Evolutionary conservation across 306 rosid species (phyloP).

Genomic region (Glycine latifolia): DNA sequence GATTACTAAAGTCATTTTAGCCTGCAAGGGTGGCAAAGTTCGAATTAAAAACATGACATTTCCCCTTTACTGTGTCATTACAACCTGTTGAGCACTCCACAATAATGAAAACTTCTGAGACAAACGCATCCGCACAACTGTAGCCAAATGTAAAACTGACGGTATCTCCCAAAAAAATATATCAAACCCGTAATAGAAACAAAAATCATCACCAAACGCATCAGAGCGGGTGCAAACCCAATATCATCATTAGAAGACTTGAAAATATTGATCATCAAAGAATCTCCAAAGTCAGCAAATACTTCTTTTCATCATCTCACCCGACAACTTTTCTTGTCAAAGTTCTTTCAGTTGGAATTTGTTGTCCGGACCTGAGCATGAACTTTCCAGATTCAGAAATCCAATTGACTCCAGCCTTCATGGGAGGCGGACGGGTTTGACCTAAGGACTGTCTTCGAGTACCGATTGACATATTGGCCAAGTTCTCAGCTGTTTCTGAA

Average conservation of each 20-base stretch:
- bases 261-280: constrained; percentile 12
- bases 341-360: constrained; percentile 64
- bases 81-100: too few relatives aligned
- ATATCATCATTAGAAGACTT: background rate
- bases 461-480: constrained; percentile 72
- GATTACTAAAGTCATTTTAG: too few relatives aligned
- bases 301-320: constrained; percentile 48
- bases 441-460: constrained; percentile 63
- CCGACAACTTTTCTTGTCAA: constrained; percentile 79
- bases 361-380: constrained; percentile 63
- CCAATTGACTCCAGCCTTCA: constrained; percentile 90
- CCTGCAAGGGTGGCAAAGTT: too few relatives aligned
- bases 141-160: constrained; percentile 11
- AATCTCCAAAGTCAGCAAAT: background rate
- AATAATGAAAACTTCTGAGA: background rate
- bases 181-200: background rate
- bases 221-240: constrained; percentile 25
- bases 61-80: too few relatives aligned
- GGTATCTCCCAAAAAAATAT: constrained; percentile 12
- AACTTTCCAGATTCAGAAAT: constrained; percentile 67
- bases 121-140: constrained; percentile 17
- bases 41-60: too few relatives aligned
- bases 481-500: constrained; percentile 75
- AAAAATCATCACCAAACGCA: constrained; percentile 17
- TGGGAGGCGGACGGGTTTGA: constrained; percentile 67